phyloP scores from a whole-genome alignment of 495 filamentous ascomycete species.

The Aspergillus baeticus region DNA sequence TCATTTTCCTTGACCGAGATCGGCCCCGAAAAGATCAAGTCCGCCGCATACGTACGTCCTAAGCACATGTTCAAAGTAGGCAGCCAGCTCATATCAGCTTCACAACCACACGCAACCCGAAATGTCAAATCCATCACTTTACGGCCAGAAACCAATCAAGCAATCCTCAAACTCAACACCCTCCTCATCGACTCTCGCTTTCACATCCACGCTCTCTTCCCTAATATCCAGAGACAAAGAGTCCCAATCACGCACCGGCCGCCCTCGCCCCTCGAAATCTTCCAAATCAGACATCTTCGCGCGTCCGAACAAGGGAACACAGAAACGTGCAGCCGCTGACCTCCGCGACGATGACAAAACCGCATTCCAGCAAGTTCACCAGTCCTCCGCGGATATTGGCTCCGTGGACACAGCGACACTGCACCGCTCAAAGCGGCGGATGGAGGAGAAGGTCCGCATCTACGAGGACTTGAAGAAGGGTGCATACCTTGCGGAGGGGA shows the following conservation, averaged over 20 bases:
- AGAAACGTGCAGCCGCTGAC: constrained; percentile 59
- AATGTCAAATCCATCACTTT: constrained; percentile 48
- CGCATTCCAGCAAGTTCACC: constrained; percentile 35
- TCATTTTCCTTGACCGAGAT: constrained; percentile 12
- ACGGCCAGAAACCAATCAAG: constrained; percentile 65
- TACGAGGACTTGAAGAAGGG: constrained; percentile 84
- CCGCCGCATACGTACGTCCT: too few relatives aligned
- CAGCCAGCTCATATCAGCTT: background rate
- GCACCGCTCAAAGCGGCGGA: constrained; percentile 65
- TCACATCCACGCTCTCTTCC: constrained; percentile 73
- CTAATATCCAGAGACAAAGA: constrained; percentile 54
- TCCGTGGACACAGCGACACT: constrained; percentile 44
- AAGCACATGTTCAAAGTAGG: too few relatives aligned
- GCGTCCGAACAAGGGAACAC: constrained; percentile 66
- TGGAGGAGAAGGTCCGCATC: constrained; percentile 82
- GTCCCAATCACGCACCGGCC: constrained; percentile 48
- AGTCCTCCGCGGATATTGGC: constrained; percentile 38
- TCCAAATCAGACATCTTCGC: constrained; percentile 69
- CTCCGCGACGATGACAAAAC: constrained; percentile 38
- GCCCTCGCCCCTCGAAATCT: constrained; percentile 62
- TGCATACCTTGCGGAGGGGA: constrained; percentile 44
- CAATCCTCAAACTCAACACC: constrained; percentile 48
- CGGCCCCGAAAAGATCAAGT: background rate
- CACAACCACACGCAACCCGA: background rate
- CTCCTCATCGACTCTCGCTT: constrained; percentile 73